Conservation (phyloP, 306 rosid species). For the Cucurbita maxima region DNA sequence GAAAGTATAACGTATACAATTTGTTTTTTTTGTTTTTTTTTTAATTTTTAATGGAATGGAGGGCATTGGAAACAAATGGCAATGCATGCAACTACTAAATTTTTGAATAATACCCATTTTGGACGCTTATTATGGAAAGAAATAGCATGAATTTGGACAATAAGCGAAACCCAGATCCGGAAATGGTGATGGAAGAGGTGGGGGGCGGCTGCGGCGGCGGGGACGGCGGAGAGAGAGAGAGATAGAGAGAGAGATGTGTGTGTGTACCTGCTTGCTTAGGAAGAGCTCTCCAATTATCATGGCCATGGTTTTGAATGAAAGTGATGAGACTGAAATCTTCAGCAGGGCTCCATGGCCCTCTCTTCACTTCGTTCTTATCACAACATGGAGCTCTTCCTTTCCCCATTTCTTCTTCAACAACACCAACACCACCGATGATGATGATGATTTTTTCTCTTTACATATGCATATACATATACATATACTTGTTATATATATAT, state of each 20-base stretch:
- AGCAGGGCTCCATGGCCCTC: constrained; percentile 92
- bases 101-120: neutral
- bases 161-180: neutral
- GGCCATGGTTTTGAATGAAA: constrained; percentile 82
- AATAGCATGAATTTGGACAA: neutral
- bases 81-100: neutral
- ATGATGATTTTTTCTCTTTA: neutral
- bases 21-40: neutral
- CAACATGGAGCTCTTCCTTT: constrained; percentile 95
- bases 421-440: neutral
- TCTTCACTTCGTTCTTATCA: constrained; percentile 75
- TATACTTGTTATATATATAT: neutral
- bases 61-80: neutral
- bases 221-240: neutral
- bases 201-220: neutral
- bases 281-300: constrained; percentile 93
- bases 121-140: too few relatives aligned
- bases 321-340: constrained; percentile 73
- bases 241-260: neutral
- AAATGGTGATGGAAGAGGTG: neutral
- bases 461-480: neutral
- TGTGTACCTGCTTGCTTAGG: constrained; percentile 77
- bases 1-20: neutral
- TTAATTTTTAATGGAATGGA: too few relatives aligned
- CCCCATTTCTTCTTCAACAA: constrained; percentile 32